A percentile compares a stretch with the other conserved stretches of the same genome.
Conservation (phyloP, 2,329 filamentous ascomycete genomes). For the Achaetomium macrosporum region DNA sequence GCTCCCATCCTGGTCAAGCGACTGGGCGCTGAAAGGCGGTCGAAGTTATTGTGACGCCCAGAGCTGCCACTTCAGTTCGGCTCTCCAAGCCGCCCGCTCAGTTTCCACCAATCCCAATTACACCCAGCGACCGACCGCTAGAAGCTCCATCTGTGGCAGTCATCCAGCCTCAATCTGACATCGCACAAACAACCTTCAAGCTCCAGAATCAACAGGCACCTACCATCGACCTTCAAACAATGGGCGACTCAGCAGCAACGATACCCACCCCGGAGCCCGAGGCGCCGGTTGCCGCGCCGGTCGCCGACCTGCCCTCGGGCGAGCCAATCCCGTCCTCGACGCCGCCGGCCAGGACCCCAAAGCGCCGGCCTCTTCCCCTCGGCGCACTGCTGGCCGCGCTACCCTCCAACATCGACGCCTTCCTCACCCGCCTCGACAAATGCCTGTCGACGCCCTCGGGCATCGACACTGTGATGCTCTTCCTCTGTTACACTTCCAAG, state of each 20-base stretch:
- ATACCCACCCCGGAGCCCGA: constrained; percentile 8
- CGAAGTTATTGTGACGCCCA: no score
- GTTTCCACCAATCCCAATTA: constrained; percentile 7
- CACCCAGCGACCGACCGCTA: neutral
- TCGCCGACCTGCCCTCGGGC: constrained; percentile 26
- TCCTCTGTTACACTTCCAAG: constrained; percentile 62
- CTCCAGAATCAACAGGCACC: neutral
- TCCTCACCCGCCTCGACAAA: constrained; percentile 52
- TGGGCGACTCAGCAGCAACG: constrained; percentile 13
- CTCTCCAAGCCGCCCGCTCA: neutral
- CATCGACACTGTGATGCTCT: constrained; percentile 63
- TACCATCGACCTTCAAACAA: neutral
- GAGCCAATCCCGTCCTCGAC: constrained; percentile 23
- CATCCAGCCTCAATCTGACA: neutral
- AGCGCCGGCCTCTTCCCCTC: constrained; percentile 20
- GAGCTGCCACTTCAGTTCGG: no score
- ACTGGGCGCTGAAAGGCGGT: no score
- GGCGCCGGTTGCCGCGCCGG: constrained; percentile 8
- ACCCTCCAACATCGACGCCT: constrained; percentile 43
- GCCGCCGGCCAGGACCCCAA: constrained; percentile 10
- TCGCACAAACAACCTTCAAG: neutral
- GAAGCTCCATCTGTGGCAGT: neutral
- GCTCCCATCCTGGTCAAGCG: neutral
- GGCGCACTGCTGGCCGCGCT: constrained; percentile 30
- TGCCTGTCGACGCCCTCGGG: constrained; percentile 63